Conservation (phyloP, 1,139 yeast species). For the Kazachstania sp. region DNA sequence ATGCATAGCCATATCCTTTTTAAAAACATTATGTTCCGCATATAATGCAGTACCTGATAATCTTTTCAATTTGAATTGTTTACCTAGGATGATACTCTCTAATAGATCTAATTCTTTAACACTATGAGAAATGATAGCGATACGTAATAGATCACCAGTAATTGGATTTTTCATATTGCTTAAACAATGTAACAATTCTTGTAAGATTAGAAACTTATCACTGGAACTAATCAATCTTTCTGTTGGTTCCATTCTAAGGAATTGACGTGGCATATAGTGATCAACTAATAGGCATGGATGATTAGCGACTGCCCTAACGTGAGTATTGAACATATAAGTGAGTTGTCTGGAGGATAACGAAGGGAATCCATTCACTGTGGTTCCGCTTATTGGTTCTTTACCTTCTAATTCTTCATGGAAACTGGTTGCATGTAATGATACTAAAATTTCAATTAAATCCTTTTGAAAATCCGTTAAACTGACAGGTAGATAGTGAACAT, state of each 20-base stretch:
- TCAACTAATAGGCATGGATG: constrained; percentile 67
- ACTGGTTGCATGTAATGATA: constrained; percentile 44
- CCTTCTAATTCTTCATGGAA: constrained; percentile 22
- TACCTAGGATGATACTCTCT: constrained; percentile 60
- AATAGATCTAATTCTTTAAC: constrained; percentile 62
- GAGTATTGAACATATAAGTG: constrained; percentile 41
- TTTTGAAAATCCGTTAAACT: constrained; percentile 47
- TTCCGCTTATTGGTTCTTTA: neutral
- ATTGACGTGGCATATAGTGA: constrained; percentile 64
- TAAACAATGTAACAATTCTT: constrained; percentile 39
- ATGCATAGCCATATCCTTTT: constrained; percentile 7
- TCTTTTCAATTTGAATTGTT: constrained; percentile 47
- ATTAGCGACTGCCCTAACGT: constrained; percentile 42
- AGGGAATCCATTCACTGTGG: constrained; percentile 8
- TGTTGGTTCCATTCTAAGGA: constrained; percentile 55
- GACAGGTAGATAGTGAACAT: constrained; percentile 47
- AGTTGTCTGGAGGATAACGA: constrained; percentile 29
- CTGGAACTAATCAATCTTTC: constrained; percentile 46
- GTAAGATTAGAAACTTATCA: constrained; percentile 51
- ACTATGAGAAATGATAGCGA: constrained; percentile 51
- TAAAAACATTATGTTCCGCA: constrained; percentile 30
- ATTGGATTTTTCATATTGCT: constrained; percentile 11
- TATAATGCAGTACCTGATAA: constrained; percentile 54
- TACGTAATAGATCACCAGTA: constrained; percentile 12
- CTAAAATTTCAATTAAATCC: constrained; percentile 46